Evolutionary conservation across 2,329 filamentous ascomycete species (phyloP), one percentile per base, ranked within the genome.

Genomic region (Penicillium psychrosexuale): DNA sequence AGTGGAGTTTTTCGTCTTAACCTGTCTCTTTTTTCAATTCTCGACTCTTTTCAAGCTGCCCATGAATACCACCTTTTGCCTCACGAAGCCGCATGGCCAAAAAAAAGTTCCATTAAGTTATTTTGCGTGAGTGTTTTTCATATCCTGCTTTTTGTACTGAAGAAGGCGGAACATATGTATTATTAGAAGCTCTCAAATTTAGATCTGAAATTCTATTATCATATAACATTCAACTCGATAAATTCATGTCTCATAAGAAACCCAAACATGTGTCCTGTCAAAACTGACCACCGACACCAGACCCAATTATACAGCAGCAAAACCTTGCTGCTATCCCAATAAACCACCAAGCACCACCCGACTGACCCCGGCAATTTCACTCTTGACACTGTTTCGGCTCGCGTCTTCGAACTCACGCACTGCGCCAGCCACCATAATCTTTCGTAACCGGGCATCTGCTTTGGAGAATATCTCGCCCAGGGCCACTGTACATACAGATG

Each of bases 341-440:
- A 97, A 77, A 0, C 93, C 94, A 3, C 91, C 91, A 1, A 97
- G 75, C 2, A 97, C 91, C 30, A 97, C 88, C 72, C 91, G 94
- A 47, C 91, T 90, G 37, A 99, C 84, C 33, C 89, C 91, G 1
- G 87, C 86, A 45, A 97, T 80, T 76, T 99, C 94, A 12, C 83
- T 83, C 75, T 88, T 93, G 30, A 90, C 84, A 9, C 88, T 87
- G 42, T 78, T 80, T 43, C 93, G 80, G 70, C 89, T 94, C 19
- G 85, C 84, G 55, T 97, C 93, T 72, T 97, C 94, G 71, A 97
- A 97, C 69, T 99, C 94, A 63, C 91, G 87, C 45, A 97, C 87
- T 1, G 95, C 84, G 6, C 89, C 89, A 44, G 90, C 87, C 1
- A 99, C 83, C 57, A 99, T 88, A 47, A 97, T 86, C 76, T 97